Percentiles rank a stretch among this genome's conserved stretches.
These are phyloP conservation scores for Podospora didyma DNA, from an alignment of 495 filamentous ascomycete species.

Conservation along the genomic window DNA sequence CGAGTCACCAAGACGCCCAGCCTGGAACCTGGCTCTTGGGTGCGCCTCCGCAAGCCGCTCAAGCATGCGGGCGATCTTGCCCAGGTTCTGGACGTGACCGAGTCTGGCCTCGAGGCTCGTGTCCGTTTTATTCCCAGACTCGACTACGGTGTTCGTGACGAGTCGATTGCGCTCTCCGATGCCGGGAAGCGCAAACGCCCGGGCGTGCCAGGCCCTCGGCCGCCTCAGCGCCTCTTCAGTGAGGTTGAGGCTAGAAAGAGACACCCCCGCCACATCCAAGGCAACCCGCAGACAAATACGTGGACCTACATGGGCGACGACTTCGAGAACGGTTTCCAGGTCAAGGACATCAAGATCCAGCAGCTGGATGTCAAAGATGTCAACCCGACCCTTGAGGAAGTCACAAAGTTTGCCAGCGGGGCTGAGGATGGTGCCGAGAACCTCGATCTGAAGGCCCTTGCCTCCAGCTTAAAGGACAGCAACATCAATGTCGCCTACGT, in stretches of 20 bases:
- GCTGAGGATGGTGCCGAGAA: slow-evolving; percentile 90
- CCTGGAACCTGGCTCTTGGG: slow-evolving; percentile 85
- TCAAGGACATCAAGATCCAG: slow-evolving; percentile 91
- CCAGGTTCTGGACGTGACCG: slow-evolving; percentile 88
- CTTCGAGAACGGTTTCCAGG: slow-evolving; percentile 87
- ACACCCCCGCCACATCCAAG: slow-evolving; percentile 67
- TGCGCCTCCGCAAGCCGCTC: slow-evolving; percentile 74
- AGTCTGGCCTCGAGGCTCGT: slow-evolving; percentile 83
- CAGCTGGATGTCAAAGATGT: slow-evolving; percentile 79
- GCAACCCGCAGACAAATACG: slow-evolving; percentile 59
- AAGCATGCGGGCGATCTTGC: slow-evolving; percentile 89
- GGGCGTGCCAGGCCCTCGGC: slow-evolving; percentile 55
- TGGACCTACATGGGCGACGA: slow-evolving; percentile 83
- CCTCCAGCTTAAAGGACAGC: slow-evolving; percentile 76
- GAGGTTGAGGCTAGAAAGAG: slow-evolving; percentile 90
- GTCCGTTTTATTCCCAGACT: slow-evolving; percentile 84
- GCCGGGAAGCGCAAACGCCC: slow-evolving; percentile 76
- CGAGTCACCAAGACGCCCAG: slow-evolving; percentile 79
- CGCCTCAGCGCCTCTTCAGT: slow-evolving; percentile 88
- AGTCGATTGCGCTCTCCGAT: slow-evolving; percentile 51
- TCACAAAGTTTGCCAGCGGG: slow-evolving; percentile 84
- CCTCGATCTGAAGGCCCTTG: slow-evolving; percentile 84
- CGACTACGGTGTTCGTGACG: slow-evolving; percentile 86
- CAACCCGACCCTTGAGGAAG: slow-evolving; percentile 90
- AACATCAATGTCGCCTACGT: slow-evolving; percentile 75